Percentiles rank a stretch among this genome's conserved stretches.
These are phyloP conservation scores for Fragilariopsis cylindrus DNA, from an alignment of 108 stramenopile species.

Conservation along the genomic window DNA sequence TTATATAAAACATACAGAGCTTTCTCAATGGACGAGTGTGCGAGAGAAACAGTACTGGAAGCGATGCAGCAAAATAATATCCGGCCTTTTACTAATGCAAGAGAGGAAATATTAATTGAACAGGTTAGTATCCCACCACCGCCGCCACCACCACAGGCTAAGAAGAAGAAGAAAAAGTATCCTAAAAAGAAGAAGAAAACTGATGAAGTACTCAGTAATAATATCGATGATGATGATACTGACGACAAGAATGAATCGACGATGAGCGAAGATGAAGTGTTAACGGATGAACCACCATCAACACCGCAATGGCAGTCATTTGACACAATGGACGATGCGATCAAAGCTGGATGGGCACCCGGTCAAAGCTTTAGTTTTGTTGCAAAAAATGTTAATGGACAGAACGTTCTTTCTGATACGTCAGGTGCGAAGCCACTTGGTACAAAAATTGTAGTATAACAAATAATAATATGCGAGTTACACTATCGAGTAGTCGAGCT, in stretches of 20 bases:
- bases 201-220: conserved; percentile 12
- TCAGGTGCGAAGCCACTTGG: too few relatives aligned
- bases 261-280: not conserved
- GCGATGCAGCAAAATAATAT: conserved; percentile 85
- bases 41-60: conserved; percentile 76
- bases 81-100: conserved; percentile 70
- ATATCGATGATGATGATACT: conserved; percentile 17
- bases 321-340: conserved; percentile 71
- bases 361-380: conserved; percentile 82
- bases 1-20: conserved; percentile 69
- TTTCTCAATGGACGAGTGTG: conserved; percentile 86
- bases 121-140: conserved; percentile 59
- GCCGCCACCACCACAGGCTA: conserved; percentile 38
- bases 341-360: conserved; percentile 81
- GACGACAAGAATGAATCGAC: not conserved
- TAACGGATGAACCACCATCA: conserved; percentile 9
- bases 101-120: conserved; percentile 54
- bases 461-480: too few relatives aligned
- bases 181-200: conserved; percentile 5
- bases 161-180: conserved; percentile 39
- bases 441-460: too few relatives aligned
- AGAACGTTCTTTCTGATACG: conserved; percentile 39
- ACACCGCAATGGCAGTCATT: conserved; percentile 55
- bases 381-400: conserved; percentile 72
- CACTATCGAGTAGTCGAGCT: too few relatives aligned